These are phyloP conservation scores for Phytophthora brassicae DNA, from an alignment of 352 stramenopile species.

Conservation along the genomic window DNA sequence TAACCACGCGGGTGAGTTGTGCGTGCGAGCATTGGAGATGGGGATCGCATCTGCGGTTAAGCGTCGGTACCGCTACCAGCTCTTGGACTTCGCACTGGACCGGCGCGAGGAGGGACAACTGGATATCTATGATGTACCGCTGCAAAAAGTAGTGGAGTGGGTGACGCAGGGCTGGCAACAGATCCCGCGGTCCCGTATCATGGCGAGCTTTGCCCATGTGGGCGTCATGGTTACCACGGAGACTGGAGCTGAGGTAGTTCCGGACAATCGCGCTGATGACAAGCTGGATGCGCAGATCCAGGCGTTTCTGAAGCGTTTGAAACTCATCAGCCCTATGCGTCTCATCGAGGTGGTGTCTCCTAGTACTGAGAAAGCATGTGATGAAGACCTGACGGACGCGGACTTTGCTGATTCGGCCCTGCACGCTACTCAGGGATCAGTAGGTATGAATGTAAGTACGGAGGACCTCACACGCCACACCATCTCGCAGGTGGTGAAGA, in stretches of 20 bases:
- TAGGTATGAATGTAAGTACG: slow-evolving; percentile 35
- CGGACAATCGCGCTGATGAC: slow-evolving; percentile 42
- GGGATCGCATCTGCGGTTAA: slow-evolving; percentile 53
- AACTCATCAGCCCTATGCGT: slow-evolving; percentile 44
- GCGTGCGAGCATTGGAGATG: slow-evolving; percentile 43
- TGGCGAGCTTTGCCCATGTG: slow-evolving; percentile 43
- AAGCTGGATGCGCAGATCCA: slow-evolving; percentile 62
- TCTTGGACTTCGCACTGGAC: slow-evolving; percentile 50
- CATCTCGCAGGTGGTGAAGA: not conserved
- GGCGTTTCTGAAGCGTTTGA: slow-evolving; percentile 50
- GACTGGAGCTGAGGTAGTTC: slow-evolving; percentile 13
- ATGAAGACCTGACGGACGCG: slow-evolving; percentile 62
- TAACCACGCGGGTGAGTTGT: slow-evolving; percentile 40
- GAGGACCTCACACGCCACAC: slow-evolving; percentile 23
- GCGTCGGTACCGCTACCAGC: slow-evolving; percentile 54
- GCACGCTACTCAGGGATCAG: slow-evolving; percentile 40
- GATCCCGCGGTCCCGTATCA: slow-evolving; percentile 53
- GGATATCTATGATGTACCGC: slow-evolving; percentile 45
- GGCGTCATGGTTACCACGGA: slow-evolving; percentile 34
- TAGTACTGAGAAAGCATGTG: slow-evolving; percentile 41
- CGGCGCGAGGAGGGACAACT: slow-evolving; percentile 37
- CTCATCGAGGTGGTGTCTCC: slow-evolving; percentile 59
- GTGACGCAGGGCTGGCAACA: slow-evolving; percentile 54
- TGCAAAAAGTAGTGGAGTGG: slow-evolving; percentile 64
- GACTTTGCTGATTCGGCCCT: slow-evolving; percentile 71